Evolutionary conservation across 2,329 filamentous ascomycete genomes (phyloP).

Genomic region (Clonostachys rosea): DNA sequence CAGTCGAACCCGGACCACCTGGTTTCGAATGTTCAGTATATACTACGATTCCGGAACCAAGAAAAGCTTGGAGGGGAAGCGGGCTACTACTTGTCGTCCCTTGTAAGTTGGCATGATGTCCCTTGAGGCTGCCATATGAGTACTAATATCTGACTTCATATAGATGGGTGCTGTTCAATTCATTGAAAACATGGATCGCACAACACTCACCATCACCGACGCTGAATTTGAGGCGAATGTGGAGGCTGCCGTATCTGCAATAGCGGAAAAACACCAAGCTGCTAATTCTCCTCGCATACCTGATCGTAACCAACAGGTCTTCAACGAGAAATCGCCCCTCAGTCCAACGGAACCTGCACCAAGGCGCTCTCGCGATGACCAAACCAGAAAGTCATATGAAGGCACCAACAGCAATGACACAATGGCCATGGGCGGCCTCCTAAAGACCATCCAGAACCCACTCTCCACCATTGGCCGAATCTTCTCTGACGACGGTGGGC

Average conservation of each 20-base stretch:
- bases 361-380: constrained; percentile 1
- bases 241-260: constrained; percentile 92
- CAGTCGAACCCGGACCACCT: constrained; percentile 93
- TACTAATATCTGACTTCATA: constrained; percentile 3
- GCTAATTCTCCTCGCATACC: constrained; percentile 27
- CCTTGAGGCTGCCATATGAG: not conserved
- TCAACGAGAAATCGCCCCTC: constrained; percentile 42
- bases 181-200: constrained; percentile 92
- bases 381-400: constrained; percentile 35
- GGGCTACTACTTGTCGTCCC: constrained; percentile 93
- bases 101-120: constrained; percentile 50
- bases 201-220: constrained; percentile 86
- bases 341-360: too few species aligned
- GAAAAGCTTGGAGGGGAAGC: constrained; percentile 97
- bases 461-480: constrained; percentile 91
- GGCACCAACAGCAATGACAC: constrained; percentile 59
- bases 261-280: constrained; percentile 79
- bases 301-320: constrained; percentile 23
- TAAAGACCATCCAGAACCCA: constrained; percentile 87
- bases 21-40: constrained; percentile 97
- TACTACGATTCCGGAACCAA: constrained; percentile 92
- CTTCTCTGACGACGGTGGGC: constrained; percentile 66
- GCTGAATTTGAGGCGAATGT: constrained; percentile 95
- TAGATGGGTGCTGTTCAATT: constrained; percentile 93
- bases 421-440: constrained; percentile 75